Evolutionary conservation across 768 basidiomycete genomes (phyloP).

Genomic region (Paxillus ammoniavirescens): DNA sequence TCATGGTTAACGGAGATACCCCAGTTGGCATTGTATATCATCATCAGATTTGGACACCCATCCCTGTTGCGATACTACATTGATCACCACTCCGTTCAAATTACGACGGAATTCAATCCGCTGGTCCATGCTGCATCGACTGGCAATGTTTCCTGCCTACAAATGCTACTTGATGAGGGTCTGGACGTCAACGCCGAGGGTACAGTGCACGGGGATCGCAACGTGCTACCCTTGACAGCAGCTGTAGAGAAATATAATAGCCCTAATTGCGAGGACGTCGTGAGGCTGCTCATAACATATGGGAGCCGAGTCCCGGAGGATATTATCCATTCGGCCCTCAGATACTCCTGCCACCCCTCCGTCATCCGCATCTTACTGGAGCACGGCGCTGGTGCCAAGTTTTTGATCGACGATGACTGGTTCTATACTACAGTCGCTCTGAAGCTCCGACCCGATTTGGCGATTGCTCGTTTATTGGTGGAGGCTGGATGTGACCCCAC

Average conservation of each 20-base stretch:
- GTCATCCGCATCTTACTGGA: neutral
- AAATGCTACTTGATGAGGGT: conserved; percentile 5
- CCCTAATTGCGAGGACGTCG: neutral
- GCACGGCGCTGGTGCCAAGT: neutral
- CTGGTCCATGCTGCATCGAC: neutral
- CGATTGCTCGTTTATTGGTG: neutral
- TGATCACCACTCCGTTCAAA: neutral
- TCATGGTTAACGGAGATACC: neutral
- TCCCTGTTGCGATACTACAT: neutral
- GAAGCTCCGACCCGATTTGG: neutral
- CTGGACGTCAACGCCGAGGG: conserved; percentile 5
- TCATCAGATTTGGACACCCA: neutral
- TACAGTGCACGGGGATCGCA: neutral
- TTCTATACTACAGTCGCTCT: too few relatives aligned
- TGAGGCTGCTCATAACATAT: neutral
- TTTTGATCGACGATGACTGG: neutral
- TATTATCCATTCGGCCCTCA: neutral
- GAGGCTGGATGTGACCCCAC: conserved; percentile 1
- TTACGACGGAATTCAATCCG: neutral
- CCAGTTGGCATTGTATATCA: neutral
- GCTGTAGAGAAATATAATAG: neutral
- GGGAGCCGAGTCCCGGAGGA: neutral
- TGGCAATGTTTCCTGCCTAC: neutral
- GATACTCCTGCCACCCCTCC: neutral
- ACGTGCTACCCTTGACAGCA: neutral